Evolutionary conservation across 1,284 basidiomycete genomes (phyloP).

Genomic region (Naganishia liquefaciens): DNA sequence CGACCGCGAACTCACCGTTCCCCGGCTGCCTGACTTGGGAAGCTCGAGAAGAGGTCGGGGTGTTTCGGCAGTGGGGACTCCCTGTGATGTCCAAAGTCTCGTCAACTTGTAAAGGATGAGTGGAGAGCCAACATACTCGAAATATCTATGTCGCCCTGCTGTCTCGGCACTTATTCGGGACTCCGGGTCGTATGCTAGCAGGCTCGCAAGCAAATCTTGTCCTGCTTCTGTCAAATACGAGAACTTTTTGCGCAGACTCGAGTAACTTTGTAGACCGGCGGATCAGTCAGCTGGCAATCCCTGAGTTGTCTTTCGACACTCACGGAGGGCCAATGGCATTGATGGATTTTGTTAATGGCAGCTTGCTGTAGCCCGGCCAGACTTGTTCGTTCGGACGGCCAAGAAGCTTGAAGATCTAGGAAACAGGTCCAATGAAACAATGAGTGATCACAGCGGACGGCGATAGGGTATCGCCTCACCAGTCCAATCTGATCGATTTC

Average conservation of each 20-base stretch:
- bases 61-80: slow-evolving; percentile 95
- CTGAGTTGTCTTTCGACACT: slow-evolving; percentile 26
- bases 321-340: slow-evolving; percentile 67
- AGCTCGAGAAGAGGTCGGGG: slow-evolving; percentile 93
- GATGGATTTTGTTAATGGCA: slow-evolving; percentile 79
- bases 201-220: slow-evolving; percentile 75
- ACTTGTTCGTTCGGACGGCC: slow-evolving; percentile 79
- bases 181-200: slow-evolving; percentile 87
- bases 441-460: not conserved
- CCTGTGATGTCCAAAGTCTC: slow-evolving; percentile 54
- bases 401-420: slow-evolving; percentile 78
- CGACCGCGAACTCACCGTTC: slow-evolving; percentile 75
- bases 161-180: slow-evolving; percentile 81
- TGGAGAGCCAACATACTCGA: slow-evolving; percentile 63
- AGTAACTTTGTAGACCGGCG: slow-evolving; percentile 49
- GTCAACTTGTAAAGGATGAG: not conserved
- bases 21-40: slow-evolving; percentile 94
- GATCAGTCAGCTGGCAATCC: not conserved
- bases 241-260: slow-evolving; percentile 61
- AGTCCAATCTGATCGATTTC: slow-evolving; percentile 89
- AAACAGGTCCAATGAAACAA: not conserved
- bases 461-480: slow-evolving; percentile 55
- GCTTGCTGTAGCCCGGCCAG: slow-evolving; percentile 79
- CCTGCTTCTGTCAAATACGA: slow-evolving; percentile 78
- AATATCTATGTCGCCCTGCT: slow-evolving; percentile 87